Evolutionary conservation across 2,329 filamentous ascomycete species (phyloP), one percentile per base, ranked within the genome.

Genomic region (Capronia coronata): DNA sequence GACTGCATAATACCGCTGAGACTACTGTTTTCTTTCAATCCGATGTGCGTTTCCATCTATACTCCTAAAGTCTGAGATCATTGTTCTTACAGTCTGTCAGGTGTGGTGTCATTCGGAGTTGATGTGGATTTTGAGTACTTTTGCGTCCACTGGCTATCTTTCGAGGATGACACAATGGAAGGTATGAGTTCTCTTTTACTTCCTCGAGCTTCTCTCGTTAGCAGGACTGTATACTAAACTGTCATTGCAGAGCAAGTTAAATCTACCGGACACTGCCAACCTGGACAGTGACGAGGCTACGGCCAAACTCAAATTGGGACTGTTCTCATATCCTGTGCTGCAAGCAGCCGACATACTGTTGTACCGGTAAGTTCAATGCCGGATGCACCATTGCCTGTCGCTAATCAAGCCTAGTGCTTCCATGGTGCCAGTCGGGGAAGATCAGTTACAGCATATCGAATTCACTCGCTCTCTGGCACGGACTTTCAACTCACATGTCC

Each of bases 141-240:
- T 86, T 45, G 87, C 93, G 19, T 91, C 87, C 3, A 89, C 93
- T 68, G 93, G 93, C 32, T 94, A 95, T 68, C 73, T 98, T n/a
- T 85, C 85, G 8, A 78, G 93, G n/a, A 98, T 98, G 93, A 97
- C 93, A 22, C 93, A 97, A 68, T 98, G 93, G 90, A 98, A 98
- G 82, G 88, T 87, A 63, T 22, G 34, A 9, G 14, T n/a, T n/a
- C n/a, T n/a, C n/a, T n/a, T n/a, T n/a, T n/a, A n/a, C n/a, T n/a
- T n/a, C n/a, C n/a, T n/a, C 21, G 22, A 19, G 7, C 34, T 49
- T 32, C 46, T 23, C 4, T 1, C n/a, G 16, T 25, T 25, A 14
- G 18, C 14, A 3, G 13, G 16, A 25, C 16, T 42, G 16, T 21
- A 16, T 25, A 30, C 43, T 54, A 8, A 50, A 13, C 18, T 14